Evolutionary conservation across 164 flowering plant species (phyloP).

Genomic region (Vitis cinerea): DNA sequence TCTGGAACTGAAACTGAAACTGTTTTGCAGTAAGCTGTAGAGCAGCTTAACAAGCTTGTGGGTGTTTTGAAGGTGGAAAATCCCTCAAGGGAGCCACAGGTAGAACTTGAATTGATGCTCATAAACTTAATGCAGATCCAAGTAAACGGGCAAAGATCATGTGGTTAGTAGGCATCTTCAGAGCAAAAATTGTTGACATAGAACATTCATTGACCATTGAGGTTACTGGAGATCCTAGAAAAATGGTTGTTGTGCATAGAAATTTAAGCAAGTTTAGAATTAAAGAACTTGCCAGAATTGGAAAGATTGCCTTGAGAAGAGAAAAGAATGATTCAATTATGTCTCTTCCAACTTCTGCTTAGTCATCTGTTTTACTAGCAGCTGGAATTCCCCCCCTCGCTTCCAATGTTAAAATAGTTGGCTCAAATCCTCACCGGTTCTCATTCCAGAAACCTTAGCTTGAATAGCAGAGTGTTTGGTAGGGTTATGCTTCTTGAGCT

Average conservation of each 20-base stretch:
- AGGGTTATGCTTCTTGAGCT: too few species aligned
- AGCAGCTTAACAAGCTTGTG: slow-evolving; percentile 91
- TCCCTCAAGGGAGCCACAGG: slow-evolving; percentile 85
- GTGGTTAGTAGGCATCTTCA: slow-evolving; percentile 88
- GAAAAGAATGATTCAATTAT: too few species aligned
- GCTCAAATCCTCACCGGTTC: too few species aligned
- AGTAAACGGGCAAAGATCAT: slow-evolving; percentile 61
- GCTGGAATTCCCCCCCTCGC: too few species aligned
- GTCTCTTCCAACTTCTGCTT: too few species aligned
- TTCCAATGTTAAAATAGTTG: too few species aligned
- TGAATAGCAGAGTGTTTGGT: too few species aligned
- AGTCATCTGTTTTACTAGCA: too few species aligned
- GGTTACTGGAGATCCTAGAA: slow-evolving; percentile 78
- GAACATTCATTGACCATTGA: slow-evolving; percentile 57
- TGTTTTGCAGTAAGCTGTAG: slow-evolving; percentile 76
- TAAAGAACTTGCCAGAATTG: slow-evolving; percentile 61
- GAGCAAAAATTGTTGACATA: slow-evolving; percentile 72
- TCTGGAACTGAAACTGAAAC: slow-evolving; percentile 78
- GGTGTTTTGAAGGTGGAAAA: slow-evolving; percentile 95
- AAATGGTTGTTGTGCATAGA: slow-evolving; percentile 53
- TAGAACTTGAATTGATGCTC: slow-evolving; percentile 95
- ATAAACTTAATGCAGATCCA: slow-evolving; percentile 72
- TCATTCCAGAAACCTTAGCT: too few species aligned
- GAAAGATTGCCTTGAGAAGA: slow-evolving; percentile 27
- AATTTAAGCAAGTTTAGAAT: slow-evolving; percentile 59